These are phyloP conservation scores for Aspergillus brunneoviolaceus DNA, from an alignment of 2,329 filamentous ascomycete species.

Conservation along the genomic window DNA sequence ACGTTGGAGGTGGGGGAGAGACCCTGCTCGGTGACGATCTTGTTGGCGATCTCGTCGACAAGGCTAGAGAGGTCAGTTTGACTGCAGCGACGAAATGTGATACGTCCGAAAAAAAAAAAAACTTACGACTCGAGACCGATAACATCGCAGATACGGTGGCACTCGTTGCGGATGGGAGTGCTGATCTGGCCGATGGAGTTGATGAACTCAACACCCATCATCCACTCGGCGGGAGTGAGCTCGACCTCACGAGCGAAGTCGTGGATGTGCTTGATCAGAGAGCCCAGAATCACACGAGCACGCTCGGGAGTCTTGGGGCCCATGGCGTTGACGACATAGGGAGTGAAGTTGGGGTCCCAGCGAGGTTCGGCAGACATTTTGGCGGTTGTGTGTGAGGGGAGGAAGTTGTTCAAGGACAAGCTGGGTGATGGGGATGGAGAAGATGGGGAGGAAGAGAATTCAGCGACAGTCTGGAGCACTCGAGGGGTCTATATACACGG, in stretches of 20 bases:
- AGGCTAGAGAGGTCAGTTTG: conserved; percentile 51
- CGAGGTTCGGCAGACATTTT: conserved; percentile 24
- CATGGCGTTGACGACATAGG: conserved; percentile 71
- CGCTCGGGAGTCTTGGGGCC: conserved; percentile 66
- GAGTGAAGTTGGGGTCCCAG: conserved; percentile 71
- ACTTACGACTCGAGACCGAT: conserved; percentile 65
- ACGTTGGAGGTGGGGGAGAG: conserved; percentile 69
- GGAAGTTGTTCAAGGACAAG: not conserved
- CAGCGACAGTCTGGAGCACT: conserved; percentile 4
- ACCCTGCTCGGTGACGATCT: conserved; percentile 60
- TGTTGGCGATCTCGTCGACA: conserved; percentile 79
- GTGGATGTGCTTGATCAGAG: conserved; percentile 70
- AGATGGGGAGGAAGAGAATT: conserved; percentile 3
- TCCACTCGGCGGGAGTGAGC: conserved; percentile 75
- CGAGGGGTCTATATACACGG: conserved; percentile 20
- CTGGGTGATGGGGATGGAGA: not conserved
- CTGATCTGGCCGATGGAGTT: conserved; percentile 72
- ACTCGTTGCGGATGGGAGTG: conserved; percentile 69
- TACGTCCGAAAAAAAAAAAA: no score
- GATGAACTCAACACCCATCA: conserved; percentile 71
- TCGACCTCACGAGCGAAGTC: conserved; percentile 77
- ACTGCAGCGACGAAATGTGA: conserved; percentile 7
- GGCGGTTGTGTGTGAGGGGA: conserved; percentile 6
- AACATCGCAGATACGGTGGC: conserved; percentile 70
- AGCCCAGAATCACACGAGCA: conserved; percentile 61